A percentile compares a stretch with the other conserved stretches of the same genome.
Evolutionary conservation across 192 early-diverging fungal genomes (phyloP).

Genomic region (Dissophora ornata): DNA sequence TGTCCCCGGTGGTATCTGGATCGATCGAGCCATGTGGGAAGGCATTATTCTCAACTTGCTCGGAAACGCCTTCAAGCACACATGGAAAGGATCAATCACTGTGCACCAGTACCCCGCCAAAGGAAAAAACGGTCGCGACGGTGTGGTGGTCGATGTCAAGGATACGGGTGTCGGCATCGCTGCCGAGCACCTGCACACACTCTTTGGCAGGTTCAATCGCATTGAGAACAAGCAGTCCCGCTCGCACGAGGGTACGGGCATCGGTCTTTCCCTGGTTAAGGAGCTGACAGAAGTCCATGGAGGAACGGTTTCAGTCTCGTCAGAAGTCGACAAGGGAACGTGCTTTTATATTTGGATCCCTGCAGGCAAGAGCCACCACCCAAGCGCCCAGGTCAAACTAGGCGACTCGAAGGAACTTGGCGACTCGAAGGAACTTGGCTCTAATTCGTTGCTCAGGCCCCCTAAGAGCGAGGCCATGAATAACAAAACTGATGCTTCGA

Average conservation of each 20-base stretch:
- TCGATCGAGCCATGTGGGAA: constrained; percentile 72
- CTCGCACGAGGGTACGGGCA: constrained; percentile 69
- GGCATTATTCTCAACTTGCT: constrained; percentile 72
- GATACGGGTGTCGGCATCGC: constrained; percentile 66
- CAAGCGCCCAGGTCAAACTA: constrained; percentile 51
- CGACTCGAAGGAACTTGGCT: constrained; percentile 15
- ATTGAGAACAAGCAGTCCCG: constrained; percentile 65
- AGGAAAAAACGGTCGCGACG: constrained; percentile 48
- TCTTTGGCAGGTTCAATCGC: constrained; percentile 73
- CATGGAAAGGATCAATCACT: constrained; percentile 59
- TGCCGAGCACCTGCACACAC: constrained; percentile 48
- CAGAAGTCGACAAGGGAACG: constrained; percentile 57
- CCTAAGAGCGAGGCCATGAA: constrained; percentile 19
- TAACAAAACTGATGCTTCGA: constrained; percentile 45
- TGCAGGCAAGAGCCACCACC: constrained; percentile 60
- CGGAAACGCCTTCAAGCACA: constrained; percentile 63
- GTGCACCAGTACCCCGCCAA: constrained; percentile 60
- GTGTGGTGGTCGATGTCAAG: constrained; percentile 44
- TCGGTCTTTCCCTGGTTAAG: constrained; percentile 65
- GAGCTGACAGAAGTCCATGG: constrained; percentile 67
- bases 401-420: constrained; percentile 37
- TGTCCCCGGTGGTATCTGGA: constrained; percentile 43
- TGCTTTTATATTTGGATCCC: constrained; percentile 64
- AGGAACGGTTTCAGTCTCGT: constrained; percentile 55
- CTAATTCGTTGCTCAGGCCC: neutral